Evolutionary conservation across 2,329 filamentous ascomycete genomes (phyloP).

Genomic region (Botryotinia globosa): DNA sequence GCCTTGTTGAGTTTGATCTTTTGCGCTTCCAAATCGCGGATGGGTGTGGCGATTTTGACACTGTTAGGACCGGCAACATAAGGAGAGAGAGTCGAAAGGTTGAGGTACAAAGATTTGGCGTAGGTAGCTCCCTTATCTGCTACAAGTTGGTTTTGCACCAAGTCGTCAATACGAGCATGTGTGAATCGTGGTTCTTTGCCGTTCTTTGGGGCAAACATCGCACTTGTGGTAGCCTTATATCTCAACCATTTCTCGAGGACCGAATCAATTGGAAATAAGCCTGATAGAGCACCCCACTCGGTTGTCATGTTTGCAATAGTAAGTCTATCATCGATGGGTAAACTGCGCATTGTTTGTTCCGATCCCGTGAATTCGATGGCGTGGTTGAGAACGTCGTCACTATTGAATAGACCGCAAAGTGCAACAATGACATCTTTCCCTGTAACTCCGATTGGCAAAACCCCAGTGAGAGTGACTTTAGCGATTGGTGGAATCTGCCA

Average conservation of each 20-base stretch:
- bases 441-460: conserved; percentile 74
- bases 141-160: conserved; percentile 62
- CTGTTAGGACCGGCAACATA: conserved; percentile 87
- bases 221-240: conserved; percentile 69
- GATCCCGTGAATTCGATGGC: conserved; percentile 83
- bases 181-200: conserved; percentile 60
- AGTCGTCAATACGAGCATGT: conserved; percentile 68
- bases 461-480: conserved; percentile 73
- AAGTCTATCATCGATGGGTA: conserved; percentile 70
- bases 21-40: conserved; percentile 68
- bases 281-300: conserved; percentile 72
- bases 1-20: conserved; percentile 79
- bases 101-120: conserved; percentile 77
- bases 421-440: conserved; percentile 95
- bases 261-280: conserved; percentile 77
- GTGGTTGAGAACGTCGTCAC: conserved; percentile 87
- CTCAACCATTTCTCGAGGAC: conserved; percentile 71
- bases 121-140: conserved; percentile 79
- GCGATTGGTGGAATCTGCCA: conserved; percentile 85
- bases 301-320: conserved; percentile 80
- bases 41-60: conserved; percentile 79
- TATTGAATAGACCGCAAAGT: conserved; percentile 80
- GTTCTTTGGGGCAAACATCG: conserved; percentile 52
- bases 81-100: conserved; percentile 79
- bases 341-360: conserved; percentile 69